Evolutionary conservation across 2,329 filamentous ascomycete genomes (phyloP), one percentile per base, ranked within the genome.

Genomic region (Leptographium galeiforme): DNA sequence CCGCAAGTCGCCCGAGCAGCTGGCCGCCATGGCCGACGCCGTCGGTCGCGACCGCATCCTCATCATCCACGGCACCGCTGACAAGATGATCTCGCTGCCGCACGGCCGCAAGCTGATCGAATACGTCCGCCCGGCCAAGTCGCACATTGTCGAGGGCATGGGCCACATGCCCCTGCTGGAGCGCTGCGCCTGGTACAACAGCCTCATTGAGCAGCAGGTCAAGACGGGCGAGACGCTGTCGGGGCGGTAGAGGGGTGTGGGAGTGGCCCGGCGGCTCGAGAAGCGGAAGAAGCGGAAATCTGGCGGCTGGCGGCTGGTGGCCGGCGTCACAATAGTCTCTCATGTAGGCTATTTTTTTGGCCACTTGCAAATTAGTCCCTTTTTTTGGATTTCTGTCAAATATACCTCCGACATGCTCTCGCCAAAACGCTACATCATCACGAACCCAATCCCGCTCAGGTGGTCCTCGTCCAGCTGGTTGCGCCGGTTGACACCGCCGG

Each of bases 401-500:
- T 25, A 25, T 2, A 33, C 14, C 30, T 12, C 19, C 8, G n/a
- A 19, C 4, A 25, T 25, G 25, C 25, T 25, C 25, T 25, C 25
- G 25, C 25, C 25, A 25, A 25, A 25, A 25, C 25, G 25, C 25
- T 25, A 61, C 57, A 61, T 60, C 82, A 95, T 89, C 30, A 95
- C 88, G 63, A 95, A 79, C 41, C 93, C 93, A 56, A 98, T 82
- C 1, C 93, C 91, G 61, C 90, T 93, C 64, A 89, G 80, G 57
- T 79, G 78, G 54, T 83, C 82, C 60, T 84, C 79, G 64, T 95
- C 90, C 41, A 91, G 74, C 61, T 81, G 72, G 65, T 94, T 95
- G 63, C 78, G 81, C 62, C 78, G 77, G 66, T 96, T 83, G 45
- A 97, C 82, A 25, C 93, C 93, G 49, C 93, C 90, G 0, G 81